These are phyloP conservation scores for Cucurbitaria berberidis DNA, from an alignment of 2,329 filamentous ascomycete species.

Conservation along the genomic window DNA sequence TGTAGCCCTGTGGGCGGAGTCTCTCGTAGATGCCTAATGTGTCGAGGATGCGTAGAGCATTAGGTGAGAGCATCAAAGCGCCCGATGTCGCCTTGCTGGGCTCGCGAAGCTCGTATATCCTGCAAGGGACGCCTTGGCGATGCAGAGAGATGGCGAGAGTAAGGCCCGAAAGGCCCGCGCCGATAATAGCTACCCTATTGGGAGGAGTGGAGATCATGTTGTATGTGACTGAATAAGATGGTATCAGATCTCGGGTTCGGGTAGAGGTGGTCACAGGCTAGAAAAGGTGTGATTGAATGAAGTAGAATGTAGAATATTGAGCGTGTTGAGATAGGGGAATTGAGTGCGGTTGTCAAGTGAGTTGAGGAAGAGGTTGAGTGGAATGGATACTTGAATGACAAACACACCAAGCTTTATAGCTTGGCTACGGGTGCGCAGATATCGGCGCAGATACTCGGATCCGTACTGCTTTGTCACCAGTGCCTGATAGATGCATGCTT, in stretches of 20 bases:
- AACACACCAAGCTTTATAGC: conserved; percentile 4
- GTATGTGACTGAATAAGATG: background rate
- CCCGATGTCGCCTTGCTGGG: conserved; percentile 44
- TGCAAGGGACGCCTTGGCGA: conserved; percentile 56
- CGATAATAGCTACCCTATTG: conserved; percentile 53
- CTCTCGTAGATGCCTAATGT: conserved; percentile 55
- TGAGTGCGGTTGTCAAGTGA: background rate
- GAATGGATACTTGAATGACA: background rate
- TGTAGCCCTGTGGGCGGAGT: conserved; percentile 54
- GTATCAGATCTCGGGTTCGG: background rate
- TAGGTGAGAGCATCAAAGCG: conserved; percentile 60
- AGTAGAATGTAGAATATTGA: background rate
- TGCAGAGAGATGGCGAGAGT: conserved; percentile 62
- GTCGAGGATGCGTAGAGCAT: conserved; percentile 60
- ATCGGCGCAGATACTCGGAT: background rate
- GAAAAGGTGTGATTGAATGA: background rate
- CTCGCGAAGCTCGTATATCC: conserved; percentile 32
- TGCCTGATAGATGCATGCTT: background rate
- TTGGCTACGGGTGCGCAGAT: background rate
- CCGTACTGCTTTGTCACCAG: background rate
- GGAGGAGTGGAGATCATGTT: conserved; percentile 13
- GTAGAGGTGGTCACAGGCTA: background rate
- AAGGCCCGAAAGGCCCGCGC: conserved; percentile 59
- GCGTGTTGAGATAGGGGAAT: background rate
- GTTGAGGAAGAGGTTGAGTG: background rate